These are phyloP conservation scores for Tephrocybe sp. DNA, from an alignment of 768 basidiomycete species.

Conservation along the genomic window DNA sequence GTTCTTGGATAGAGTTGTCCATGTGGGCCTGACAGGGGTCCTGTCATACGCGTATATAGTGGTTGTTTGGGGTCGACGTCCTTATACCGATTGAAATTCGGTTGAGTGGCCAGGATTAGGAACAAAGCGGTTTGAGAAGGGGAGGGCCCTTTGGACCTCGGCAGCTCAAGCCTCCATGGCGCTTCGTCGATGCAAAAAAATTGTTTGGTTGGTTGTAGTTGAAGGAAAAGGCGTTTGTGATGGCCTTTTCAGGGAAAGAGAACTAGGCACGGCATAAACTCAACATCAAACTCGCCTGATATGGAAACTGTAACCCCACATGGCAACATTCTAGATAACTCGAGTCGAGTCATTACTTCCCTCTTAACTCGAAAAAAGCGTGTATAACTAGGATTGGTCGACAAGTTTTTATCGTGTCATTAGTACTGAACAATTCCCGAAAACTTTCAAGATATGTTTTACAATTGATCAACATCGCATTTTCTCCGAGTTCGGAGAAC, in stretches of 20 bases:
- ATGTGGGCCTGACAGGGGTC: constrained; percentile 39
- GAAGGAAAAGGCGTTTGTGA: not conserved
- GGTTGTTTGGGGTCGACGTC: constrained; percentile 22
- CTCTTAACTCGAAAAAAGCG: not conserved
- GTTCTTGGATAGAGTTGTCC: constrained; percentile 69
- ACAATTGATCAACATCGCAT: too few relatives aligned
- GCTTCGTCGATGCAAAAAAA: constrained; percentile 18
- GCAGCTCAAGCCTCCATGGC: constrained; percentile 76
- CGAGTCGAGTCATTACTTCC: too few relatives aligned
- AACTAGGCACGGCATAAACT: not conserved
- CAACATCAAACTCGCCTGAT: not conserved
- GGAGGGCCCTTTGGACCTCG: constrained; percentile 69
- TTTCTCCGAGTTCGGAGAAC: not conserved
- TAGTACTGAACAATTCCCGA: too few relatives aligned
- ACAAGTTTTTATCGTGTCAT: too few relatives aligned
- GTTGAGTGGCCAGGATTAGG: constrained; percentile 16
- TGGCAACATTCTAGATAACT: too few relatives aligned
- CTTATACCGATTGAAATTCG: constrained; percentile 17
- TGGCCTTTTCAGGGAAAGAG: constrained; percentile 3
- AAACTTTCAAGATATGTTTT: too few relatives aligned
- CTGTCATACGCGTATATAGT: constrained; percentile 19
- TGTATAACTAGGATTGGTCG: not conserved
- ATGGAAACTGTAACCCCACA: too few relatives aligned
- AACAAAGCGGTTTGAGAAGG: constrained; percentile 53
- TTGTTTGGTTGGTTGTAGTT: constrained; percentile 8